Conservation (phyloP, 495 filamentous ascomycete species). For the Penicillium coffeae region DNA sequence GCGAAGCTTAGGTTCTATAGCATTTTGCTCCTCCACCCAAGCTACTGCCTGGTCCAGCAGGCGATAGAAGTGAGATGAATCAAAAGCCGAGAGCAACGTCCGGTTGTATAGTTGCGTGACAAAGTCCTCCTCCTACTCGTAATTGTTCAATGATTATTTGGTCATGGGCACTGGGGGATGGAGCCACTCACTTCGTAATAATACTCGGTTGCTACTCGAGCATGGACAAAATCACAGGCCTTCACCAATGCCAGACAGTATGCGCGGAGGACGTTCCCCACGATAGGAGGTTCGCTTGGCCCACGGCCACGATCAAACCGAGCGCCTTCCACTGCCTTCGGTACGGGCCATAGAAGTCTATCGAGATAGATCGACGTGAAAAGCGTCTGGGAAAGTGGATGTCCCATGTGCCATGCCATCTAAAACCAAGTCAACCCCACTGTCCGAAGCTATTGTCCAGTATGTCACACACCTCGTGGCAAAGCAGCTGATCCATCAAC, state of each 20-base stretch:
- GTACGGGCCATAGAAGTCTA: conserved; percentile 68
- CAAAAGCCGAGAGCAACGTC: conserved; percentile 62
- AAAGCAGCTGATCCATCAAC: conserved; percentile 91
- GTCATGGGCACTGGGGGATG: neutral
- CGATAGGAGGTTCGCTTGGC: conserved; percentile 44
- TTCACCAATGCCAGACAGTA: conserved; percentile 87
- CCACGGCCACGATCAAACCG: conserved; percentile 48
- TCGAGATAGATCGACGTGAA: conserved; percentile 96
- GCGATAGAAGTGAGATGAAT: conserved; percentile 51
- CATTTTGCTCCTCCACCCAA: conserved; percentile 47
- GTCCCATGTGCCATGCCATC: conserved; percentile 97
- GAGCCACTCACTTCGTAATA: conserved; percentile 75
- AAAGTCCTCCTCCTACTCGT: conserved; percentile 85
- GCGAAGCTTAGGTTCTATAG: conserved; percentile 48
- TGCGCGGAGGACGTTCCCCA: conserved; percentile 68
- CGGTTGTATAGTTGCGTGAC: conserved; percentile 85
- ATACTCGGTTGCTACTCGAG: conserved; percentile 68
- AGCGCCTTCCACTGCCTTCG: conserved; percentile 64
- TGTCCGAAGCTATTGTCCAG: neutral
- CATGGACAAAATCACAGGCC: conserved; percentile 74
- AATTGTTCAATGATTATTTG: neutral
- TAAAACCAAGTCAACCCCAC: conserved; percentile 25
- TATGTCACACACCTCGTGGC: conserved; percentile 62
- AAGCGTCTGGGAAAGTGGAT: conserved; percentile 89
- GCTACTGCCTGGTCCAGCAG: conserved; percentile 57